Base-by-base conservation (phyloP, 805 yeast genomes). In the Suhomyces sp. region DNA sequence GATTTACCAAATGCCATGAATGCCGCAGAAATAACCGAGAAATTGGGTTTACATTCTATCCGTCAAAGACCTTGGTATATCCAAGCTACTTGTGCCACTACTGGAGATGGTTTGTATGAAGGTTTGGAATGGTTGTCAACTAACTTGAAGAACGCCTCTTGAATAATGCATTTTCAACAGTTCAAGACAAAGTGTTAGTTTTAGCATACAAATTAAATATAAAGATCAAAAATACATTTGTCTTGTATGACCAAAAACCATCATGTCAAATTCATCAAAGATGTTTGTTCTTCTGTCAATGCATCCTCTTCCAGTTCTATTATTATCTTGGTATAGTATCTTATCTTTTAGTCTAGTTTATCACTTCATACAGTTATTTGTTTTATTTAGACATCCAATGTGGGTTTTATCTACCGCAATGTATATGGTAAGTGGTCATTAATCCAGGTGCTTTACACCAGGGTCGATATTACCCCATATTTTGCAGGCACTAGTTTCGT, bases 1-100 rank as follows among this genome's bases (percentile, higher is more conserved):
- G 70, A 64, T 47, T 61, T 64, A 51, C 70, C 70, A 31, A 63
- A 63, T 49, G 69, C 70, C 50, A 64, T 64, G 69, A 64, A 61
- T 51, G 70, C 69, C 25, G 68, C 68, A 28, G 70, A 63, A 48
- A 62, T 64, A 44, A 63, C 69, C 35, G 70, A 64, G 48, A 64
- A 63, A 54, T 61, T 64, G 50, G 68, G 69, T 33, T 63, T 63
- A 52, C 69, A 90, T 68, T 87, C 96, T 38, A 83, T 93, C 67
- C 85, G 96, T 77, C 96, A 90, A 76, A 87, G 98, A 74, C 96
- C 96, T 59, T 93, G 98, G 98, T 91, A 85, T 74, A 91, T 93
- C 65, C 97, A 91, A 75, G 88, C 98, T 52, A 87, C 98, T 47
- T 90, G 98, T 75, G 98, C 98, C 53, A 91, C 97, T 51, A 86